These are phyloP conservation scores for Rhodosporidiobolus odoratus DNA, from an alignment of 768 basidiomycete genomes.

Conservation along the genomic window DNA sequence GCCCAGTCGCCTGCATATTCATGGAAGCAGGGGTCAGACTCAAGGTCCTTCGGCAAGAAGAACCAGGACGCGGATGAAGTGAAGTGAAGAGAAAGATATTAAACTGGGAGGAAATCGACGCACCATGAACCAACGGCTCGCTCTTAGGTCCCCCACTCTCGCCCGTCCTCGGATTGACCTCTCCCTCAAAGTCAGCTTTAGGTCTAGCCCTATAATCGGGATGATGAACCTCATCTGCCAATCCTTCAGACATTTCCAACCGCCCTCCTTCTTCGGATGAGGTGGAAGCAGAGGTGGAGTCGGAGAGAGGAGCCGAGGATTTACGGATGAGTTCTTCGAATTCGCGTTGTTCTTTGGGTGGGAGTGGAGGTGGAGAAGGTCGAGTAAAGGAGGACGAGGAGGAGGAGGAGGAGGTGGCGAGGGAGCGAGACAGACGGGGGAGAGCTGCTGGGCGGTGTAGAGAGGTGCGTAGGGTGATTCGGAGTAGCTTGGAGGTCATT, in stretches of 20 bases:
- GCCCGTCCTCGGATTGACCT: slow-evolving; percentile 73
- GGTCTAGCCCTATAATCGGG: slow-evolving; percentile 53
- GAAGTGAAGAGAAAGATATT: background rate
- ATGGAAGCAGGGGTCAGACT: too few relatives aligned
- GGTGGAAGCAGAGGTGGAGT: slow-evolving; percentile 51
- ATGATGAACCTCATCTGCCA: slow-evolving; percentile 46
- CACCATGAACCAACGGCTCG: slow-evolving; percentile 63
- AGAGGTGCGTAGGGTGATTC: background rate
- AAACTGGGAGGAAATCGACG: too few relatives aligned
- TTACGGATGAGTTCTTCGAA: slow-evolving; percentile 73
- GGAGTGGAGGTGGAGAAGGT: slow-evolving; percentile 70
- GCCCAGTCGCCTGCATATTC: slow-evolving; percentile 28
- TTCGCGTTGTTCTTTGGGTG: slow-evolving; percentile 69
- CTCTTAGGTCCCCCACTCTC: slow-evolving; percentile 80
- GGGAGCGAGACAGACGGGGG: background rate
- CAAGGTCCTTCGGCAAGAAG: background rate
- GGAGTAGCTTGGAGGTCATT: background rate
- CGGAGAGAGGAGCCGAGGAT: slow-evolving; percentile 46
- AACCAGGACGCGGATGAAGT: background rate
- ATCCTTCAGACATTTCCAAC: slow-evolving; percentile 44
- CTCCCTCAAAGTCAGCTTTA: slow-evolving; percentile 67
- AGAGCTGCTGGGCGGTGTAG: background rate
- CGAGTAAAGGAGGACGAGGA: slow-evolving; percentile 29
- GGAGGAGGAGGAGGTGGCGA: slow-evolving; percentile 5
- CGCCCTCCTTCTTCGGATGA: slow-evolving; percentile 34